Evolutionary conservation across 164 flowering plant genomes (phyloP).

Genomic region (Stephania japonica): DNA sequence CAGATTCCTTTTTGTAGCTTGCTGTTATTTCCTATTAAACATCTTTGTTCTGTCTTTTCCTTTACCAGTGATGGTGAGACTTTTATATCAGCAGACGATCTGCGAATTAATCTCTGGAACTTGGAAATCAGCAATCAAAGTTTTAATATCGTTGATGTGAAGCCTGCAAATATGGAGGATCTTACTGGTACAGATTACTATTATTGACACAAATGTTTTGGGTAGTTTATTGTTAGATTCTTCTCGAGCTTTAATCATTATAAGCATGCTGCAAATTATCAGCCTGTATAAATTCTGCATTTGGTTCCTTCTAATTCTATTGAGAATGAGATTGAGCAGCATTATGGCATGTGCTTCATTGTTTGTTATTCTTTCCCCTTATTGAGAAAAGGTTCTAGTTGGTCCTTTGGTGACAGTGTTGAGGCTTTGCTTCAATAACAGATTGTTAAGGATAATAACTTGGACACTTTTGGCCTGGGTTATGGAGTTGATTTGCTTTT

Average conservation of each 20-base stretch:
- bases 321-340: background rate
- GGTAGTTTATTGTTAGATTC: background rate
- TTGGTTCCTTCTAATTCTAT: background rate
- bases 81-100: conserved; percentile 97
- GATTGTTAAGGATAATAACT: background rate
- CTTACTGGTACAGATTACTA: conserved; percentile 59
- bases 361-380: background rate
- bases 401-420: background rate
- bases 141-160: conserved; percentile 96
- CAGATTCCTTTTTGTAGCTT: background rate
- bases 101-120: conserved; percentile 97
- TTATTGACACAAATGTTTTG: background rate
- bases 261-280: background rate
- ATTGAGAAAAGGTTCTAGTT: background rate
- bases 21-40: background rate
- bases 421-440: background rate
- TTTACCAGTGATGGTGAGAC: conserved; percentile 88
- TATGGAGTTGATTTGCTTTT: background rate
- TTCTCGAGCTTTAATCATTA: background rate
- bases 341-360: background rate
- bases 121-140: conserved; percentile 96
- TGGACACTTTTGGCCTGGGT: background rate
- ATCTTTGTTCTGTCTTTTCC: background rate
- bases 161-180: conserved; percentile 99
- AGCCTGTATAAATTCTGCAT: conserved; percentile 3